Evolutionary conservation across 352 stramenopile genomes (phyloP), one percentile per base, ranked within the genome.

Genomic region (Globisporangium sylvaticum): DNA sequence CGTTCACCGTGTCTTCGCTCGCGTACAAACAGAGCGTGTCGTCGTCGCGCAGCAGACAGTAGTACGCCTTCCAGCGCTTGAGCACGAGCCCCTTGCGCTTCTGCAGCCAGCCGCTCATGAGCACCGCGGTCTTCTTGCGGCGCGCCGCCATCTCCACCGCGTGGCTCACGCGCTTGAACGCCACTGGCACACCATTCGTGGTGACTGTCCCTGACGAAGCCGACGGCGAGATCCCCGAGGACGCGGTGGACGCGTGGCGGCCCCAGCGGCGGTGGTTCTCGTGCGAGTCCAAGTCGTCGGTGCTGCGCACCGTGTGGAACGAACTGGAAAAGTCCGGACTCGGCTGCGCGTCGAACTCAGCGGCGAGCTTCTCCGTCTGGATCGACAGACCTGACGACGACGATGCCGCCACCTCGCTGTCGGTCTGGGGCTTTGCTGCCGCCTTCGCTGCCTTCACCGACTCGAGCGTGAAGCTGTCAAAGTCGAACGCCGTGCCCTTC

Each of bases 1-100:
- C 78, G 53, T 89, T 87, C 20, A 89, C 68, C 8, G 75, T 84
- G 65, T 89, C 77, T 52, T 89, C 78, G 62, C 71, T 89, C 22
- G 72, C 44, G 55, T 87, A 89, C 1, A 89, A 61, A n/a, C 75
- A 85, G 12, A 89, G 68, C 4, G 69, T 75, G 50, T 85, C 75
- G 64, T 89, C 77, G 27, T 70, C 75, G 58, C 84, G 84, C 22
- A 87, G 71, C 24, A 89, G 62, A 46, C 78, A 87, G 67, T 79
- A 89, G 66, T 81, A 78, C 32, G 75, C 27, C 57, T 84, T 83
- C 80, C 80, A 89, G 20, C 80, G 78, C 69, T 83, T 85, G 42
- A 89, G 57, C n/a, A 89, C 70, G 15, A 77, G 65, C 0, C 80
- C 78, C 39, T 82, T 80, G 32, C 75, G 72, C 31, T 77, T 77